Evolutionary conservation across 441 rosid genomes (phyloP).

Genomic region (Lepidium campestre): DNA sequence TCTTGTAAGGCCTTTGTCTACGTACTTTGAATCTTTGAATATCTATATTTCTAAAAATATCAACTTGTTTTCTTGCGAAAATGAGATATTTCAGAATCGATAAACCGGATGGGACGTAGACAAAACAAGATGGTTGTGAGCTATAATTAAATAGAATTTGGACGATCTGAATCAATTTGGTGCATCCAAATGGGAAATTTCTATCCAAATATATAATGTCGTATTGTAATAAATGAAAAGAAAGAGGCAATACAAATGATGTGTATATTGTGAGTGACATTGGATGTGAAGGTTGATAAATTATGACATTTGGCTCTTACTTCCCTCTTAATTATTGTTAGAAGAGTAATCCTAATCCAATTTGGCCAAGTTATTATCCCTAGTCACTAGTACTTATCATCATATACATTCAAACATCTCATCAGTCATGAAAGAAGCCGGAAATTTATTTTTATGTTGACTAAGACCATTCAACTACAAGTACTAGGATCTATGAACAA

Average conservation of each 20-base stretch:
- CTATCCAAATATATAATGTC: constrained; percentile 1
- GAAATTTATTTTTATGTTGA: no score
- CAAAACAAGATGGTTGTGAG: constrained; percentile 13
- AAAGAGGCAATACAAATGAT: constrained; percentile 1
- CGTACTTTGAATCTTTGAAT: background rate
- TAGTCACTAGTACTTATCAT: no score
- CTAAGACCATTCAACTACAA: no score
- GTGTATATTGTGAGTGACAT: no score
- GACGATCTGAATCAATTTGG: constrained; percentile 24
- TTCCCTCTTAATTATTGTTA: no score
- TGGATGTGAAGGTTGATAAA: no score
- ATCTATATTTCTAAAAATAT: background rate
- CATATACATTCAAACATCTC: no score
- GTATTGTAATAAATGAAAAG: constrained; percentile 20
- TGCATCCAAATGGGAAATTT: background rate
- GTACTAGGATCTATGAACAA: no score
- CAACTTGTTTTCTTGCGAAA: constrained; percentile 2
- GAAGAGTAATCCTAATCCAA: no score
- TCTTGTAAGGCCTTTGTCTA: background rate
- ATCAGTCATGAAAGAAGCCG: no score
- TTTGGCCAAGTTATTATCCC: no score
- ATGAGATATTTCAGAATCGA: constrained; percentile 8
- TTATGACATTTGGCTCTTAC: no score
- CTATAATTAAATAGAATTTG: constrained; percentile 5
- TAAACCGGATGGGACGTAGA: constrained; percentile 2